Evolutionary conservation across 345 rosid species (phyloP), one percentile per base, ranked within the genome.

Genomic region (Leavenworthia alabamica): DNA sequence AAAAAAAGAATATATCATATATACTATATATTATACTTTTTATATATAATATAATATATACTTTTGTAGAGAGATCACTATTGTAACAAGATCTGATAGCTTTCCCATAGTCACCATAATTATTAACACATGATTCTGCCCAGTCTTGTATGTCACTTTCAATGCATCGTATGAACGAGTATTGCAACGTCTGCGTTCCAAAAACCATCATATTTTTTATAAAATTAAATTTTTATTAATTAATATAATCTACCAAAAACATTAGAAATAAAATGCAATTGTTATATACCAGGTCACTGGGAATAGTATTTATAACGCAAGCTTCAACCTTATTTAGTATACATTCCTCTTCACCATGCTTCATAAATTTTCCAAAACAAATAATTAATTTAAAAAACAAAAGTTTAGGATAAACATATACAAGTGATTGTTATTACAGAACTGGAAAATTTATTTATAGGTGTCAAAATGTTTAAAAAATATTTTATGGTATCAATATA

Each of bases 291-390:
- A 48, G 70, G 26, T 82, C 75, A n/a, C n/a, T n/a, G 4, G 86
- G 86, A 77, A 66, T 75, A 44, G 61, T 16, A 2, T 14, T 49
- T 39, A 88, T 83, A 62, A 75, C 71, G 36, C 91, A 88, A 6
- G 96, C 91, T 22, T 85, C 83, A n/a, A 80, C 56, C 0, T 75
- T 66, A 16, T 83, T 88, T n/a, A 88, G 60, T 29, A 72, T 60
- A 64, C 91, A 88, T 69, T 88, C 95, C 46, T 80, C 77, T 36
- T 76, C 77, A 7, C 91, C 95, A 35, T 83, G 87, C 91, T 85
- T 72, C 71, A 56, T 22, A 56, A 66, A 17, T n/a, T n/a, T n/a
- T n/a, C n/a, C n/a, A n/a, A n/a, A n/a, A n/a, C n/a, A n/a, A n/a
- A 13, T 1, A 8, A 36, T 17, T 27, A 5, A 7, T 6, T n/a